A percentile compares a stretch with the other conserved stretches of the same genome.
Evolutionary conservation across 2,329 filamentous ascomycete genomes (phyloP).

Genomic region (Fusarium coicis): DNA sequence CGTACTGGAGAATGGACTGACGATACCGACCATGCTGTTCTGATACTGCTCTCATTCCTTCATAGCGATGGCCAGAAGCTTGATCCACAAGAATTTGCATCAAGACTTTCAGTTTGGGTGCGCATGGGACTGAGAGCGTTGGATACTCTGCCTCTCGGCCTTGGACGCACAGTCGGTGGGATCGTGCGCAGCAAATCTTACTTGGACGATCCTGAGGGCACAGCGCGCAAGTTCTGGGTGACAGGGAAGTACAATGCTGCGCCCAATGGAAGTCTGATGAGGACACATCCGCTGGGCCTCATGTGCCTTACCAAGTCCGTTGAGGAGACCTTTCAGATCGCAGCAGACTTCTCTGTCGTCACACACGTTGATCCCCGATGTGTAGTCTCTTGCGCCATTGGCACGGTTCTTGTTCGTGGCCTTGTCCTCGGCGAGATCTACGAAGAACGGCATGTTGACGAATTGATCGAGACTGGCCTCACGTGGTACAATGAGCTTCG

Average conservation of each 20-base stretch:
- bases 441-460: constrained; percentile 54
- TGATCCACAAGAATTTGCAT: constrained; percentile 55
- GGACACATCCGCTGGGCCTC: constrained; percentile 62
- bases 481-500: constrained; percentile 50
- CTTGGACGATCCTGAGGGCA: constrained; percentile 51
- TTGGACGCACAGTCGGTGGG: constrained; percentile 58
- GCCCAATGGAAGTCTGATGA: constrained; percentile 64
- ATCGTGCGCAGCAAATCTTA: constrained; percentile 56
- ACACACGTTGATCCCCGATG: constrained; percentile 65
- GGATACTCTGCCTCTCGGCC: constrained; percentile 58
- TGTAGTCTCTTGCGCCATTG: constrained; percentile 60
- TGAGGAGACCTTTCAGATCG: constrained; percentile 56
- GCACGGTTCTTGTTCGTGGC: constrained; percentile 58
- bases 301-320: constrained; percentile 56
- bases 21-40: constrained; percentile 64
- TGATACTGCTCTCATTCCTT: constrained; percentile 60
- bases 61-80: constrained; percentile 54
- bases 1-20: constrained; percentile 61
- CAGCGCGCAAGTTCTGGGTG: constrained; percentile 56
- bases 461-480: constrained; percentile 52
- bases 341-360: constrained; percentile 54
- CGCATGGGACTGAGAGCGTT: constrained; percentile 58
- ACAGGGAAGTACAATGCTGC: constrained; percentile 53
- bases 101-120: constrained; percentile 59
- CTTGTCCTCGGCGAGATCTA: constrained; percentile 58